These are phyloP conservation scores for Neltuma alba DNA, from an alignment of 306 rosid genomes.

Conservation along the genomic window DNA sequence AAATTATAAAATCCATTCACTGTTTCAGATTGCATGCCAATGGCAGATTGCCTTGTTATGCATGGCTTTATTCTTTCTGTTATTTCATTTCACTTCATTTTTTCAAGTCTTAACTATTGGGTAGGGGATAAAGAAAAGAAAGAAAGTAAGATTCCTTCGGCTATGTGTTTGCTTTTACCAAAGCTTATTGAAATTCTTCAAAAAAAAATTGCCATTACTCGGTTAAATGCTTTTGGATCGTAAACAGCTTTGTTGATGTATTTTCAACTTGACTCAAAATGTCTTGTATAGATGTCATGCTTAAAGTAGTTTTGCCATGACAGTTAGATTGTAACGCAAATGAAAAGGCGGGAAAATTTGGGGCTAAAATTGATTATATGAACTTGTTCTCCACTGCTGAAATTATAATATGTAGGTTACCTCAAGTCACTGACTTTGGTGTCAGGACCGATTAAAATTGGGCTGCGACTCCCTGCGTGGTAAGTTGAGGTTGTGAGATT, in stretches of 20 bases:
- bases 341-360: background rate
- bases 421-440: background rate
- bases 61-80: background rate
- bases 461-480: background rate
- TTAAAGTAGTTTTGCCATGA: background rate
- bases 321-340: background rate
- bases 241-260: background rate
- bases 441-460: background rate
- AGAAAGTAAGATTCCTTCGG: background rate
- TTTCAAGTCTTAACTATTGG: background rate
- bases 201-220: background rate
- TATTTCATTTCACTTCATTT: background rate
- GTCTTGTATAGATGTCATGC: background rate
- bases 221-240: background rate
- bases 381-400: background rate
- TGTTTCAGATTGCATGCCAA: background rate
- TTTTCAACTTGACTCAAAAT: background rate
- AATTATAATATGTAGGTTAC: background rate
- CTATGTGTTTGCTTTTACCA: background rate
- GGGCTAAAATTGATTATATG: background rate
- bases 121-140: conserved; percentile 4
- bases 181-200: background rate
- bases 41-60: background rate
- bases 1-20: background rate
- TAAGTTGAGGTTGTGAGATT: background rate